A percentile compares a stretch with the other conserved stretches of the same genome.
These are phyloP conservation scores for Hyphopichia fennica DNA, from an alignment of 1,139 yeast species.

Conservation along the genomic window DNA sequence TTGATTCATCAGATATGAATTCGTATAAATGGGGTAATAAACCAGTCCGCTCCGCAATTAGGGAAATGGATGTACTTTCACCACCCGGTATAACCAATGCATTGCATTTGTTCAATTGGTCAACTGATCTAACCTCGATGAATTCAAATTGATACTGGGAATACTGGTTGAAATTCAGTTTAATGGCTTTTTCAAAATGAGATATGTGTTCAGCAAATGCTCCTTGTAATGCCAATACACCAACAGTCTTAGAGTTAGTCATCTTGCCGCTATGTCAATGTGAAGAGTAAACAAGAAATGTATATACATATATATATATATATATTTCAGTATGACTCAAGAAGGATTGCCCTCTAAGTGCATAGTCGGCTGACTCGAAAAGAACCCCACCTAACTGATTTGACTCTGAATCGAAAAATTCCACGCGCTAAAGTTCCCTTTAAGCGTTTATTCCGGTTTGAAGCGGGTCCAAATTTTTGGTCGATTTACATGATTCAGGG, in stretches of 20 bases:
- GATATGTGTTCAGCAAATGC: conserved; percentile 74
- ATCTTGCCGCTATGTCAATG: conserved; percentile 9
- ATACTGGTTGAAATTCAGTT: conserved; percentile 16
- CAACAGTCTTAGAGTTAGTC: conserved; percentile 36
- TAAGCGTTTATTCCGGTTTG: too few species aligned
- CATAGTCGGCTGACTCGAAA: background rate
- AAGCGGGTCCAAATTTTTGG: too few species aligned
- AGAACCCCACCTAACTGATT: background rate
- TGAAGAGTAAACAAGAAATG: too few species aligned
- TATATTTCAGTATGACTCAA: background rate
- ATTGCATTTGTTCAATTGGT: conserved; percentile 50
- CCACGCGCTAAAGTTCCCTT: too few species aligned
- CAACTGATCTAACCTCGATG: conserved; percentile 53
- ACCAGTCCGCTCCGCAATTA: conserved; percentile 66
- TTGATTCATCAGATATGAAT: conserved; percentile 46
- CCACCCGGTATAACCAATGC: conserved; percentile 81
- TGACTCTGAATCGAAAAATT: background rate
- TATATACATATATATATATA: too few species aligned
- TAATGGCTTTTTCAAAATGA: conserved; percentile 45
- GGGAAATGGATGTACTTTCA: conserved; percentile 75
- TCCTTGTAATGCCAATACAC: conserved; percentile 80
- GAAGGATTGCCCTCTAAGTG: background rate
- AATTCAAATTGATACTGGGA: conserved; percentile 23
- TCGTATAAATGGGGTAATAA: conserved; percentile 55
- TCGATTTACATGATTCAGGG: too few species aligned